Evolutionary conservation across 441 rosid species (phyloP).

Genomic region (Metrosideros polymorpha): DNA sequence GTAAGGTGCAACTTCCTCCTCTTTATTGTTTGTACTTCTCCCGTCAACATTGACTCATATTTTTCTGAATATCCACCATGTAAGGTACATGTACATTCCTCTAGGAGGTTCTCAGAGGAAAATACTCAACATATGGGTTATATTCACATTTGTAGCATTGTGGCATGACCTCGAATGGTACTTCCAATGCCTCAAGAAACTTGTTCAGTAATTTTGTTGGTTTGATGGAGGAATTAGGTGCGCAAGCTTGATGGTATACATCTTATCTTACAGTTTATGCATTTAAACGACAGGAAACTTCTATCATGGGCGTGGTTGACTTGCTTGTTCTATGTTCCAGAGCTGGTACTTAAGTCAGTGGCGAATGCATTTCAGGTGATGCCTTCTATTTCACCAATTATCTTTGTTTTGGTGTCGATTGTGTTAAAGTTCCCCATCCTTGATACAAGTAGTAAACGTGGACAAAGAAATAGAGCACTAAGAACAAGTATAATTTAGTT

Average conservation of each 20-base stretch:
- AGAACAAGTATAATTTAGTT: neutral
- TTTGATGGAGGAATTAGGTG: neutral
- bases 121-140: conserved; percentile 78
- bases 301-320: conserved; percentile 99
- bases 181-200: neutral
- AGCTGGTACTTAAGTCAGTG: conserved; percentile 74
- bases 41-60: neutral
- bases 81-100: conserved; percentile 94
- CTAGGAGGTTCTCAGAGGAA: conserved; percentile 85
- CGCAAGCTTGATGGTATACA: neutral
- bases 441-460: neutral
- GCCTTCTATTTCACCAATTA: neutral
- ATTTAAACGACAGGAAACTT: conserved; percentile 66
- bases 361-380: conserved; percentile 56
- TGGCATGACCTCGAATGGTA: conserved; percentile 99
- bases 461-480: neutral
- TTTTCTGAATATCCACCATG: neutral
- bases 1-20: conserved; percentile 50
- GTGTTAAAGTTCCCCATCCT: neutral
- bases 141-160: conserved; percentile 89
- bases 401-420: neutral
- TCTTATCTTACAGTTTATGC: conserved; percentile 19
- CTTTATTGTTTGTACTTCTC: neutral
- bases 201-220: neutral
- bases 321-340: conserved; percentile 87